phyloP scores from a whole-genome alignment of 2,329 filamentous ascomycete genomes.

The Phaeosphaeriaceae sp. region DNA sequence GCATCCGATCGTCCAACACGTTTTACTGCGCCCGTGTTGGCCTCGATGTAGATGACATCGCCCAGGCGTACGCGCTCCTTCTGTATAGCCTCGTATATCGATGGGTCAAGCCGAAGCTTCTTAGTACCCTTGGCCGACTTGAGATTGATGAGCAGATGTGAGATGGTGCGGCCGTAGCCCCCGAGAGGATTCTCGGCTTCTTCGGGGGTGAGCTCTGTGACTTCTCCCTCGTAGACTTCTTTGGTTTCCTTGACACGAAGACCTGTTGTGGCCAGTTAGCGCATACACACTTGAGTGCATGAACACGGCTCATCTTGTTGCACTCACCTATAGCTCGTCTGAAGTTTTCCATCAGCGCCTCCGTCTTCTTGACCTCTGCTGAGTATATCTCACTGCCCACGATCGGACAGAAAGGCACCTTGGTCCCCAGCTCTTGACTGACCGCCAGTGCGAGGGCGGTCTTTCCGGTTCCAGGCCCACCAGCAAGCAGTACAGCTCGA shows the following conservation, averaged over 20 bases:
- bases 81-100: constrained; percentile 98
- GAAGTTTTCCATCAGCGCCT: constrained; percentile 99
- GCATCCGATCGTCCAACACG: constrained; percentile 94
- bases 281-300: neutral
- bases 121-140: constrained; percentile 97
- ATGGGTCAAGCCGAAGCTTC: constrained; percentile 94
- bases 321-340: constrained; percentile 83
- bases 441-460: constrained; percentile 94
- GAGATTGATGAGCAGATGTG: constrained; percentile 89
- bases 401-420: constrained; percentile 98
- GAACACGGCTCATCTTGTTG: neutral
- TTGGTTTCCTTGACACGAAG: constrained; percentile 98
- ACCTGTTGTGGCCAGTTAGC: constrained; percentile 47
- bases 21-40: constrained; percentile 98
- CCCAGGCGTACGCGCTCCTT: constrained; percentile 96
- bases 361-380: constrained; percentile 98
- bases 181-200: constrained; percentile 97
- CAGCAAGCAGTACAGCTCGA: constrained; percentile 88
- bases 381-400: constrained; percentile 98
- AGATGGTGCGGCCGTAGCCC: constrained; percentile 96
- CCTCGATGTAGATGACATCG: constrained; percentile 99
- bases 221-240: constrained; percentile 98
- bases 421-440: constrained; percentile 95
- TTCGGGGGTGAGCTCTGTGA: constrained; percentile 95
- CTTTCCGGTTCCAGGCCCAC: constrained; percentile 93